A percentile compares a stretch with the other conserved stretches of the same genome.
Conservation (phyloP, 768 basidiomycete species). For the Chlorophyllum brunneum region DNA sequence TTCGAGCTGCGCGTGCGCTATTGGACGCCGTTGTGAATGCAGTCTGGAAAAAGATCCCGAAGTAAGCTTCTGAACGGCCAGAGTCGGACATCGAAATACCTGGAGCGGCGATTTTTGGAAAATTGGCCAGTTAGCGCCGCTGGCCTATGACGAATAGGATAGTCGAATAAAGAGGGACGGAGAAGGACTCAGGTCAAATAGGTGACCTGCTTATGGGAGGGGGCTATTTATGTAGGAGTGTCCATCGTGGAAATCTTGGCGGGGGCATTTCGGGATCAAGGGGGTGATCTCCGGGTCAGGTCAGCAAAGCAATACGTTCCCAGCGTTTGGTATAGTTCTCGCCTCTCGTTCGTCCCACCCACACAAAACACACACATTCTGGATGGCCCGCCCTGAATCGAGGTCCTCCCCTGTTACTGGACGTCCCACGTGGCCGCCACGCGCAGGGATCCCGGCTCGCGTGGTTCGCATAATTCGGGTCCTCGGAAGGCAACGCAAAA, state of each 20-base stretch:
- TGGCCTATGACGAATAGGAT: slow-evolving; percentile 17
- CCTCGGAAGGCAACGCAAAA: slow-evolving; percentile 20
- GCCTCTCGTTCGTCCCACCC: slow-evolving; percentile 2
- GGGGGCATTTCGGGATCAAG: slow-evolving; percentile 36
- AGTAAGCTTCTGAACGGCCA: not conserved
- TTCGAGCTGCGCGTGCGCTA: slow-evolving; percentile 16
- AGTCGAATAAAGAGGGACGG: slow-evolving; percentile 18
- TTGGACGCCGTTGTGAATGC: slow-evolving; percentile 8
- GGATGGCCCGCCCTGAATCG: not conserved
- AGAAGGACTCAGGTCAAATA: slow-evolving; percentile 14
- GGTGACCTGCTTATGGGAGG: slow-evolving; percentile 15
- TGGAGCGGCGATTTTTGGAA: slow-evolving; percentile 6
- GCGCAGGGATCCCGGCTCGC: slow-evolving; percentile 20
- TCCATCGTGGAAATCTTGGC: slow-evolving; percentile 36
- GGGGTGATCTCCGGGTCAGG: slow-evolving; percentile 35
- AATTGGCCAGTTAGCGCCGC: slow-evolving; percentile 7
- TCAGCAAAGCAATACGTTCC: slow-evolving; percentile 7
- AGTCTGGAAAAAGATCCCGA: slow-evolving; percentile 1
- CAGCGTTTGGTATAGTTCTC: slow-evolving; percentile 6
- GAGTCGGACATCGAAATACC: slow-evolving; percentile 8
- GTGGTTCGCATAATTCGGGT: slow-evolving; percentile 17
- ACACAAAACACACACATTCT: not conserved
- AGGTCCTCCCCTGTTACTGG: not conserved
- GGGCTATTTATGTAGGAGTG: slow-evolving; percentile 28
- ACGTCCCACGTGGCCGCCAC: slow-evolving; percentile 36